Conservation (phyloP, 257 asterid genomes). For the Euphrasia confusa region DNA sequence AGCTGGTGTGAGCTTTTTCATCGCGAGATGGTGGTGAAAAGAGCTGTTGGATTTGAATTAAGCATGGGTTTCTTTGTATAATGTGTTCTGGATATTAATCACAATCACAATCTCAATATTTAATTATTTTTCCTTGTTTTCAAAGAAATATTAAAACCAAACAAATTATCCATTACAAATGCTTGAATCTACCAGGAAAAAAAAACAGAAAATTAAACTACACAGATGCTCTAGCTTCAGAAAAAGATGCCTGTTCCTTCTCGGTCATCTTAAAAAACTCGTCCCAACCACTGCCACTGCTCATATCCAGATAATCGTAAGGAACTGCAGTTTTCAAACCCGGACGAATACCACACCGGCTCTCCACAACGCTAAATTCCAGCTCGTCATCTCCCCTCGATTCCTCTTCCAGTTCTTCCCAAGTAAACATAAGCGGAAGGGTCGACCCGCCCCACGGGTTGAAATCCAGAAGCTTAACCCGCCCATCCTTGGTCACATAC, state of each 20-base stretch:
- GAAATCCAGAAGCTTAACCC: slow-evolving; percentile 83
- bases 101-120: background rate
- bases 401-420: slow-evolving; percentile 76
- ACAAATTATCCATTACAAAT: background rate
- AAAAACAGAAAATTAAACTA: background rate
- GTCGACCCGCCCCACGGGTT: slow-evolving; percentile 91
- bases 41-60: slow-evolving; percentile 18
- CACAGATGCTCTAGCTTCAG: slow-evolving; percentile 35
- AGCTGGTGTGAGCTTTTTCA: slow-evolving; percentile 44
- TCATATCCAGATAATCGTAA: slow-evolving; percentile 72
- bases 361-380: slow-evolving; percentile 65
- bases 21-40: background rate
- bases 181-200: background rate
- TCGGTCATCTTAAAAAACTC: slow-evolving; percentile 63
- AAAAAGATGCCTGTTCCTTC: slow-evolving; percentile 36
- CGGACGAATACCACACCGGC: slow-evolving; percentile 65
- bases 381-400: slow-evolving; percentile 28
- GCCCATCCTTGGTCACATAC: slow-evolving; percentile 55
- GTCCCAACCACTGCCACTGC: slow-evolving; percentile 91
- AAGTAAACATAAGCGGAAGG: slow-evolving; percentile 60
- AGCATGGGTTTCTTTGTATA: slow-evolving; percentile 3
- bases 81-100: slow-evolving; percentile 12
- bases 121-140: background rate
- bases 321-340: slow-evolving; percentile 90
- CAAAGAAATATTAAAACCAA: too few species aligned